These are phyloP conservation scores for Henningerozyma blattae DNA, from an alignment of 805 yeast species.

Conservation along the genomic window DNA sequence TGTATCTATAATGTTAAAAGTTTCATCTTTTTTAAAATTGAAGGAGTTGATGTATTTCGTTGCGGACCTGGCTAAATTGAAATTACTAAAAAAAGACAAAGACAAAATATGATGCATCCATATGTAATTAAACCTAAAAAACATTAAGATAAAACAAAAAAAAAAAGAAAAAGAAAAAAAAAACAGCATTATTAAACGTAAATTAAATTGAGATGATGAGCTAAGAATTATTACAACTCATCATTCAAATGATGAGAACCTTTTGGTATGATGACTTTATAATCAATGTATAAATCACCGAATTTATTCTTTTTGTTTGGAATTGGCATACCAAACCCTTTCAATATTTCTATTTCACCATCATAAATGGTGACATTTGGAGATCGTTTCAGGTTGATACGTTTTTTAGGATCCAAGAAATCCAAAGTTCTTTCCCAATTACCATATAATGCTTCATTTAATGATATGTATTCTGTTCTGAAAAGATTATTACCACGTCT, in stretches of 20 bases:
- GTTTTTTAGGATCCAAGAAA: slow-evolving; percentile 51
- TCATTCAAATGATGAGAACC: slow-evolving; percentile 9
- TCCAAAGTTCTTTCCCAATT: slow-evolving; percentile 65
- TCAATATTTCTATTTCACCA: slow-evolving; percentile 62
- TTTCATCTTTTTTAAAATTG: too few species aligned
- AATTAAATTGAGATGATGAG: too few species aligned
- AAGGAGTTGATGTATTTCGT: too few species aligned
- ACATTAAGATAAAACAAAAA: too few species aligned
- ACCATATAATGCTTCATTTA: slow-evolving; percentile 64
- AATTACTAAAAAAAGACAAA: too few species aligned
- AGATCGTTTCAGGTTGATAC: slow-evolving; percentile 34
- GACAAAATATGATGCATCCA: too few species aligned
- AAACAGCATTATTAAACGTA: too few species aligned
- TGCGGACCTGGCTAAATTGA: too few species aligned
- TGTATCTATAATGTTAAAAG: too few species aligned
- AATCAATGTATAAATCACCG: slow-evolving; percentile 43
- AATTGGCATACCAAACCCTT: slow-evolving; percentile 80
- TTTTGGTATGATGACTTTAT: slow-evolving; percentile 33
- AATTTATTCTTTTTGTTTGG: slow-evolving; percentile 29
- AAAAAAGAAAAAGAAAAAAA: too few species aligned
- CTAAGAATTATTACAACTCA: slow-evolving; percentile 11
- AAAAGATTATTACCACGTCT: slow-evolving; percentile 64
- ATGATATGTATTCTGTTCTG: slow-evolving; percentile 66
- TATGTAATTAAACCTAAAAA: too few species aligned
- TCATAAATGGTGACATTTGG: slow-evolving; percentile 40